These are phyloP conservation scores for Pythium myriotylum DNA, from an alignment of 352 stramenopile species.

Conservation along the genomic window DNA sequence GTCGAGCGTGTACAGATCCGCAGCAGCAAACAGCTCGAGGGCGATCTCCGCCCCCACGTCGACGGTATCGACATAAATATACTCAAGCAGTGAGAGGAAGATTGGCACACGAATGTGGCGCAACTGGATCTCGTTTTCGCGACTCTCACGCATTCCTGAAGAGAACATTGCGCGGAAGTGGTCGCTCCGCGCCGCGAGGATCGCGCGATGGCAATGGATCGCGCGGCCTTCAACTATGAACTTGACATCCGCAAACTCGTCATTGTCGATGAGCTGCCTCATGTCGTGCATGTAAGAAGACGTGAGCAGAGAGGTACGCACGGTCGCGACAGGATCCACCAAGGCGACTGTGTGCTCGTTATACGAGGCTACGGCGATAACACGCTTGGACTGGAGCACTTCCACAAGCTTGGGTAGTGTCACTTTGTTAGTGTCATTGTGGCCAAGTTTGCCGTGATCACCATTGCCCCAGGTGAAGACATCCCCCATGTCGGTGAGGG, in stretches of 20 bases:
- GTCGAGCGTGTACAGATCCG: conserved; percentile 95
- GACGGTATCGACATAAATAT: conserved; percentile 97
- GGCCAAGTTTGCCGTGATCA: conserved; percentile 94
- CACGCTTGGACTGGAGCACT: conserved; percentile 89
- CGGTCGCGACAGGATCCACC: conserved; percentile 76
- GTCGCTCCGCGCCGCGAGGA: conserved; percentile 93
- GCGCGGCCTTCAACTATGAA: conserved; percentile 87
- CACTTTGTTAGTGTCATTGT: conserved; percentile 94
- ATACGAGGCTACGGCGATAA: conserved; percentile 97
- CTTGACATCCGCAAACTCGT: conserved; percentile 86
- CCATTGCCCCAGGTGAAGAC: conserved; percentile 95
- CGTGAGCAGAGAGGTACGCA: conserved; percentile 77
- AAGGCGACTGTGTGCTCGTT: conserved; percentile 97
- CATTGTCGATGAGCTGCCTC: conserved; percentile 91
- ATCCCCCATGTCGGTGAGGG: conserved; percentile 90
- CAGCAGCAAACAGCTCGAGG: conserved; percentile 93
- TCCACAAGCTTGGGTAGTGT: conserved; percentile 94
- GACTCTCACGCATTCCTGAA: conserved; percentile 93
- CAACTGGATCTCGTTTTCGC: conserved; percentile 87
- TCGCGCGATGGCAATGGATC: conserved; percentile 87
- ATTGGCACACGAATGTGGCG: conserved; percentile 89
- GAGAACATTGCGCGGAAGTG: conserved; percentile 95
- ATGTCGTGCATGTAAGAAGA: conserved; percentile 91
- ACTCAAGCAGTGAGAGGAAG: conserved; percentile 95
- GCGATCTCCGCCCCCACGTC: conserved; percentile 91